Evolutionary conservation across 345 rosid species (phyloP).

Genomic region (Mercurialis annua): DNA sequence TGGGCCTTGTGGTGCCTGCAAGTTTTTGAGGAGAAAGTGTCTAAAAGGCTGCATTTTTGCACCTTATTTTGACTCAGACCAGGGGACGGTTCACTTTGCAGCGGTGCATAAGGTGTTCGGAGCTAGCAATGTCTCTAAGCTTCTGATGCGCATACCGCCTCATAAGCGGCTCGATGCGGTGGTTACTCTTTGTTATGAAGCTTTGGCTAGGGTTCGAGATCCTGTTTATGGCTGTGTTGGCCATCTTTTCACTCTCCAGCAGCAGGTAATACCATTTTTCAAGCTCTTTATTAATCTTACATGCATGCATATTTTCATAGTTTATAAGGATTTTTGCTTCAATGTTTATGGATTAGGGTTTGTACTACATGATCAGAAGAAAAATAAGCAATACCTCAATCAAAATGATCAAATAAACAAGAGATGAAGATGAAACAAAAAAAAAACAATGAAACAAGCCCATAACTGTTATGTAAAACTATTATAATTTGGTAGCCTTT

Average conservation of each 20-base stretch:
- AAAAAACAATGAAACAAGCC: too few relatives aligned
- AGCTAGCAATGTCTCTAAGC: slow-evolving; percentile 87
- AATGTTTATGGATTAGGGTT: too few relatives aligned
- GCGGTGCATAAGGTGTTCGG: slow-evolving; percentile 92
- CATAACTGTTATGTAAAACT: too few relatives aligned
- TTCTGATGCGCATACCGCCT: slow-evolving; percentile 56
- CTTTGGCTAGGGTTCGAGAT: slow-evolving; percentile 71
- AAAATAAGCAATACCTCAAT: too few relatives aligned
- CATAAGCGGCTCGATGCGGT: slow-evolving; percentile 76
- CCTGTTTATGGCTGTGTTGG: slow-evolving; percentile 84
- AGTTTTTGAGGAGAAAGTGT: slow-evolving; percentile 79
- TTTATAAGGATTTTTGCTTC: too few relatives aligned
- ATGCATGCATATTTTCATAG: too few relatives aligned
- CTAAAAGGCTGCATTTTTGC: slow-evolving; percentile 76
- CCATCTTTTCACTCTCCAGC: slow-evolving; percentile 75
- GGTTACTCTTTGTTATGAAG: slow-evolving; percentile 74
- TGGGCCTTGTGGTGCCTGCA: slow-evolving; percentile 93
- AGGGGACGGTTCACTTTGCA: slow-evolving; percentile 72
- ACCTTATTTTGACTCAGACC: slow-evolving; percentile 85
- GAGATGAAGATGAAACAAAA: too few relatives aligned
- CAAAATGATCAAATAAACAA: too few relatives aligned
- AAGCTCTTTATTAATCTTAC: too few relatives aligned
- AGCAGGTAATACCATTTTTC: slow-evolving; percentile 40
- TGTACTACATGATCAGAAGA: too few relatives aligned
- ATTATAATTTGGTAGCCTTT: too few relatives aligned